A percentile compares a stretch with the other conserved stretches of the same genome.
These are phyloP conservation scores for Spirogloea muscicola DNA, from an alignment of 139 green algal species.

Conservation along the genomic window DNA sequence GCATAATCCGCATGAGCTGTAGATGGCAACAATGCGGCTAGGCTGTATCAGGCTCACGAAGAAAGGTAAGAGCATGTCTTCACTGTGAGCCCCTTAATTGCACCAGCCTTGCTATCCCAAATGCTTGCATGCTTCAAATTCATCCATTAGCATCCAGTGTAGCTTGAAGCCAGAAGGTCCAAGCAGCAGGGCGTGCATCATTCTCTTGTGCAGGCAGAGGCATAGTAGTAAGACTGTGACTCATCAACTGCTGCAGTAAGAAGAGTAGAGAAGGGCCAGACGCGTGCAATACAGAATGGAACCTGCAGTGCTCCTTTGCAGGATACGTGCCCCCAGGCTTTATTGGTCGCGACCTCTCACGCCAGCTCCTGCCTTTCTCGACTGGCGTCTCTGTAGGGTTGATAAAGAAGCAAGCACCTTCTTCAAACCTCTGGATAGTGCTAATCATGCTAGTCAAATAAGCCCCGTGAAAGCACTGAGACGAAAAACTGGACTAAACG, in stretches of 20 bases:
- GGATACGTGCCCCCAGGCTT: slow-evolving; percentile 43
- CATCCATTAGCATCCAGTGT: not conserved
- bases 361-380: too few species aligned
- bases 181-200: not conserved
- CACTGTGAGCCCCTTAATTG: too few species aligned
- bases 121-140: not conserved
- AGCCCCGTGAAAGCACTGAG: too few species aligned
- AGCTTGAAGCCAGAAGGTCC: not conserved
- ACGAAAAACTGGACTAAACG: too few species aligned
- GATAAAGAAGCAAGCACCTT: too few species aligned
- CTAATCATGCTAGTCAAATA: too few species aligned
- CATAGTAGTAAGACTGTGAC: not conserved
- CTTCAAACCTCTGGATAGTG: too few species aligned
- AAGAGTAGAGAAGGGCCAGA: not conserved
- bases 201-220: not conserved
- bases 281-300: too few species aligned
- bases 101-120: too few species aligned
- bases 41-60: not conserved
- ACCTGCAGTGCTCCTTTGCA: slow-evolving; percentile 53
- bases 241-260: too few species aligned
- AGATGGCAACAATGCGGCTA: not conserved
- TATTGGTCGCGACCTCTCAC: slow-evolving; percentile 14
- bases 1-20: slow-evolving; percentile 84
- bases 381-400: too few species aligned
- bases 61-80: not conserved